Percentiles rank a stretch among this genome's conserved stretches.
These are phyloP conservation scores for Typha latifolia DNA, from an alignment of 176 grass and related monocot species.

Conservation along the genomic window DNA sequence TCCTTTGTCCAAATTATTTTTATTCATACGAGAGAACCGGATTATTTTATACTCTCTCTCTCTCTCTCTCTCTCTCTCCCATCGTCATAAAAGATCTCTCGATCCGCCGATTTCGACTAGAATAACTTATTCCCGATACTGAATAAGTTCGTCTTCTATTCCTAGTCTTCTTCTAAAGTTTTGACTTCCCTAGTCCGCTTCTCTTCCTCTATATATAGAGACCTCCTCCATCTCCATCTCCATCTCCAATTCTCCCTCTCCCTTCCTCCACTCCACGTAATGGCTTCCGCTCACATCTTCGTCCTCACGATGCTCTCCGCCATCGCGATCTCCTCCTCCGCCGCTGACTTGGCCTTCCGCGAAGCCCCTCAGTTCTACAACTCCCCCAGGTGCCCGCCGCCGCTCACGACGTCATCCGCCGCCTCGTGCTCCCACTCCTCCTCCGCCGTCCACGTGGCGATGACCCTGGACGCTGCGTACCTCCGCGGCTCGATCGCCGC, in stretches of 20 bases:
- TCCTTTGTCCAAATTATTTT: too few species aligned
- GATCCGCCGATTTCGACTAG: not conserved
- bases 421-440: not conserved
- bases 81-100: constrained; percentile 26
- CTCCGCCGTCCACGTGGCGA: constrained; percentile 49
- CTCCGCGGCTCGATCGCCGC: constrained; percentile 58
- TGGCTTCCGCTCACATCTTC: constrained; percentile 32
- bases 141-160: too few species aligned
- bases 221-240: too few species aligned
- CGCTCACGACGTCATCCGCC: too few species aligned
- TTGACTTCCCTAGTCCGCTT: too few species aligned
- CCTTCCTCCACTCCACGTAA: not conserved
- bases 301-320: not conserved
- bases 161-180: too few species aligned
- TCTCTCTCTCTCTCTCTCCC: constrained; percentile 21
- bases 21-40: too few species aligned
- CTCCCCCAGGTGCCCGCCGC: constrained; percentile 17
- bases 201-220: too few species aligned
- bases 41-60: not conserved
- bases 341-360: constrained; percentile 16
- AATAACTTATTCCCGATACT: not conserved
- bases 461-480: constrained; percentile 73
- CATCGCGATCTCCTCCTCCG: too few species aligned
- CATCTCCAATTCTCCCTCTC: too few species aligned
- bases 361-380: constrained; percentile 69